Conservation (phyloP, 768 basidiomycete genomes). For the Leccinum longicurvipes region DNA sequence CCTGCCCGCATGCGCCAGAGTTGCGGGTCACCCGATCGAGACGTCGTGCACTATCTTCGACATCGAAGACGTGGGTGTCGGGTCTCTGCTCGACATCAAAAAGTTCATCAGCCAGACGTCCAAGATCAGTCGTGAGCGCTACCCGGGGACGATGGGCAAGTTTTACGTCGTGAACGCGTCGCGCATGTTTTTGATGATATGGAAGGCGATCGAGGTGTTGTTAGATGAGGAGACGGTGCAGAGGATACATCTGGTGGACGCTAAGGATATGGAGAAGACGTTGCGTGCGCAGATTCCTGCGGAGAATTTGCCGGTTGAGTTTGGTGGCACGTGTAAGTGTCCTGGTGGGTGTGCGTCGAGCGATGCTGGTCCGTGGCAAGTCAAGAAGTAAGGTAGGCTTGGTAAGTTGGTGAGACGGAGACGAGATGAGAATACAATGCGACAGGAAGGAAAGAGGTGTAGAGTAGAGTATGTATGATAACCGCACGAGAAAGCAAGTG, state of each 20-base stretch:
- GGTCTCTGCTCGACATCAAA: slow-evolving; percentile 87
- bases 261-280: slow-evolving; percentile 58
- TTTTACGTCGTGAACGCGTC: slow-evolving; percentile 99
- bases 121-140: slow-evolving; percentile 83
- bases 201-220: slow-evolving; percentile 88
- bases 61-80: slow-evolving; percentile 64
- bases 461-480: too few species aligned
- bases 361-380: slow-evolving; percentile 85
- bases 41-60: slow-evolving; percentile 98
- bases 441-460: too few species aligned
- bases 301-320: slow-evolving; percentile 80
- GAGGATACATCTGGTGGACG: slow-evolving; percentile 87
- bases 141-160: slow-evolving; percentile 94
- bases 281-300: slow-evolving; percentile 77
- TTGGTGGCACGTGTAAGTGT: slow-evolving; percentile 83
- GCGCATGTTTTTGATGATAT: slow-evolving; percentile 86
- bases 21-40: slow-evolving; percentile 84
- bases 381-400: too few species aligned
- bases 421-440: too few species aligned
- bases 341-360: slow-evolving; percentile 78
- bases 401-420: too few species aligned
- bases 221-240: slow-evolving; percentile 91
- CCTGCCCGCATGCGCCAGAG: slow-evolving; percentile 71
- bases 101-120: slow-evolving; percentile 80
- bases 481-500: too few species aligned